These are phyloP conservation scores for Scorias spongiosa DNA, from an alignment of 2,329 filamentous ascomycete genomes.

Conservation along the genomic window DNA sequence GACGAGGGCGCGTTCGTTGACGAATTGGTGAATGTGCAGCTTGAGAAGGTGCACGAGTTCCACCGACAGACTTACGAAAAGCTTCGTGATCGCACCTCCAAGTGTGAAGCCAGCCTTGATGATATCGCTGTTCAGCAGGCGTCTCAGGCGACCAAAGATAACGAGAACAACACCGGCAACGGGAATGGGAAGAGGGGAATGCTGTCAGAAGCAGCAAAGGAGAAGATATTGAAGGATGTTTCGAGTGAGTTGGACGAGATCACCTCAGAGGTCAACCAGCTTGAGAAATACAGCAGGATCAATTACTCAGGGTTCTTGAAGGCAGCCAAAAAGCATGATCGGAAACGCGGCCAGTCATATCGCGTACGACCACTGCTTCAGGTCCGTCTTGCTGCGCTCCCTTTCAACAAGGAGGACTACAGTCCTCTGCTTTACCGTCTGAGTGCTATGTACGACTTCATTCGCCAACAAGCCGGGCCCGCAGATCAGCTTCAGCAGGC, in stretches of 20 bases:
- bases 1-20: slow-evolving; percentile 91
- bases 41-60: slow-evolving; percentile 88
- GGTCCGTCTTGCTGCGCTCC: slow-evolving; percentile 70
- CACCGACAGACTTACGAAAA: slow-evolving; percentile 69
- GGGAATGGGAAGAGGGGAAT: slow-evolving; percentile 21
- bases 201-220: slow-evolving; percentile 26
- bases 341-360: slow-evolving; percentile 74
- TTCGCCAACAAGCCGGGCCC: slow-evolving; percentile 69
- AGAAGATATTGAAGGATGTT: slow-evolving; percentile 50
- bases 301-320: slow-evolving; percentile 98
- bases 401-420: slow-evolving; percentile 93
- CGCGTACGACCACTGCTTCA: slow-evolving; percentile 84
- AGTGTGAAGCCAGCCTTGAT: slow-evolving; percentile 50
- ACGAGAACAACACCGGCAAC: slow-evolving; percentile 2
- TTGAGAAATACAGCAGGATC: slow-evolving; percentile 88
- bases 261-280: slow-evolving; percentile 77
- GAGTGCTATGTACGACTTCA: slow-evolving; percentile 90
- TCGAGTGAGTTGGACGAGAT: slow-evolving; percentile 71
- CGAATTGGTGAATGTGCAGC: slow-evolving; percentile 83
- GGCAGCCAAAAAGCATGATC: slow-evolving; percentile 97
- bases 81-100: slow-evolving; percentile 65
- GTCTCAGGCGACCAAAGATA: slow-evolving; percentile 10
- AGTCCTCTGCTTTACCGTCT: slow-evolving; percentile 74
- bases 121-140: slow-evolving; percentile 29
- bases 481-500: slow-evolving; percentile 7